Evolutionary conservation across 805 yeast species (phyloP), one percentile per base, ranked within the genome.

Genomic region (Kuraishia hungarica): DNA sequence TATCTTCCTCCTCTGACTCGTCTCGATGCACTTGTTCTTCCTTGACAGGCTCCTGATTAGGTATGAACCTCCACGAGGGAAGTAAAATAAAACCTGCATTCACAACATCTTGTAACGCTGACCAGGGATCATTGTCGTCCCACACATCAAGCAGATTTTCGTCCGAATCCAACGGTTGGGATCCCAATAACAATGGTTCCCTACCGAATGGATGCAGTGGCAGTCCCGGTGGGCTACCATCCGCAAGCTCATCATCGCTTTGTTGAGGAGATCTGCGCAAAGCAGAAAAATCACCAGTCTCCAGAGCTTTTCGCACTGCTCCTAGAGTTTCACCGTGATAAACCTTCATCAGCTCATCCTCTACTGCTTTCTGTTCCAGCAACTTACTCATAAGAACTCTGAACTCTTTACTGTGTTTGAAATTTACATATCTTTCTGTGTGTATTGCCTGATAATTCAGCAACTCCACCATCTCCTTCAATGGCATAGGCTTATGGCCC

Each of bases 401-500:
- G 35, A 50, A 50, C 10, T 24, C 35, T 19, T 21, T 11, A 11
- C 21, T 24, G 24, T 47, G 22, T n/a, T 47, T 22, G 21, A 50
- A 26, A 15, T 35, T n/a, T 19, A n/a, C 53, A 17, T 39, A n/a
- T 39, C 49, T 17, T 48, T n/a, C 53, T 35, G 53, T 24, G 39
- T 23, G 35, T 5, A 20, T 10, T 24, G 39, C 51, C 51, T 28
- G 21, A 24, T 50, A 26, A 17, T 50, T 28, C 22, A 50, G 17
- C 43, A 35, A 8, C 24, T 24, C 23, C 26, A 20, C 20, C 23
- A 17, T 39, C 3, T 29, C 52, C 13, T 20, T n/a, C 26, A 39
- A n/a, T 11, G 43, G 13, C 21, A 23, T 23, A 2, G 84, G 84
- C 58, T 62, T 67, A 63, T 71, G 75, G 48, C 71, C 64, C 52